Evolutionary conservation across 345 rosid species (phyloP).

Genomic region (Hirschfeldia incana): DNA sequence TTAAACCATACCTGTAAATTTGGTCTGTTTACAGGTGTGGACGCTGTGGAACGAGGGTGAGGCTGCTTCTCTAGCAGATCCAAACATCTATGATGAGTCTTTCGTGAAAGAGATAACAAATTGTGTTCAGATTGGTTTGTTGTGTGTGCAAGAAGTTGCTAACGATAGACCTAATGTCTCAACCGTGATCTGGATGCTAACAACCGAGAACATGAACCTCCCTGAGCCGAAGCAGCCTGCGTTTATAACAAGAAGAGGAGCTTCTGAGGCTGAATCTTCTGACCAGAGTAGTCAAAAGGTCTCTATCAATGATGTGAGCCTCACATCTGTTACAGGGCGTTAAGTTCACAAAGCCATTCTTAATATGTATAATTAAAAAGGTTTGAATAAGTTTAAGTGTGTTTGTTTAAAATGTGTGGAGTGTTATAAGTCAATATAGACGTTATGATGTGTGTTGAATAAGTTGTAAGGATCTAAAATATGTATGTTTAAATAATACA

Average conservation of each 20-base stretch:
- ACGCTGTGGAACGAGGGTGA: conserved; percentile 39
- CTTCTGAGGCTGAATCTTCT: conserved; percentile 31
- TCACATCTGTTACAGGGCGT: conserved; percentile 37
- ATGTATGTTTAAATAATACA: not conserved
- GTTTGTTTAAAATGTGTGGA: not conserved
- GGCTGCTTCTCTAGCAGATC: conserved; percentile 37
- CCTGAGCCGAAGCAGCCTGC: conserved; percentile 33
- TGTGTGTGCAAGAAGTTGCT: conserved; percentile 48
- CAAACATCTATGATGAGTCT: conserved; percentile 21
- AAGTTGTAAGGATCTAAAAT: not conserved
- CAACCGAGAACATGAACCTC: conserved; percentile 20
- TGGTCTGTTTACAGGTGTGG: conserved; percentile 41
- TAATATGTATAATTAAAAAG: not conserved
- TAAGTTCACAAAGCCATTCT: conserved; percentile 15
- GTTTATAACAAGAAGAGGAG: conserved; percentile 27
- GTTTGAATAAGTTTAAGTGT: not conserved
- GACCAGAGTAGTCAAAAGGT: conserved; percentile 33
- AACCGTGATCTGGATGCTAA: conserved; percentile 38
- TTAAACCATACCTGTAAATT: not conserved
- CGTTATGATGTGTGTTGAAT: not conserved
- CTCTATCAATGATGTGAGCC: conserved; percentile 36
- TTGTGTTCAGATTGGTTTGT: conserved; percentile 45
- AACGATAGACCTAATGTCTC: conserved; percentile 46
- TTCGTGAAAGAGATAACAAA: conserved; percentile 30
- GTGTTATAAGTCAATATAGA: not conserved